These are phyloP conservation scores for Isabelozyma pseudorhagii DNA, from an alignment of 805 yeast genomes.

Conservation along the genomic window DNA sequence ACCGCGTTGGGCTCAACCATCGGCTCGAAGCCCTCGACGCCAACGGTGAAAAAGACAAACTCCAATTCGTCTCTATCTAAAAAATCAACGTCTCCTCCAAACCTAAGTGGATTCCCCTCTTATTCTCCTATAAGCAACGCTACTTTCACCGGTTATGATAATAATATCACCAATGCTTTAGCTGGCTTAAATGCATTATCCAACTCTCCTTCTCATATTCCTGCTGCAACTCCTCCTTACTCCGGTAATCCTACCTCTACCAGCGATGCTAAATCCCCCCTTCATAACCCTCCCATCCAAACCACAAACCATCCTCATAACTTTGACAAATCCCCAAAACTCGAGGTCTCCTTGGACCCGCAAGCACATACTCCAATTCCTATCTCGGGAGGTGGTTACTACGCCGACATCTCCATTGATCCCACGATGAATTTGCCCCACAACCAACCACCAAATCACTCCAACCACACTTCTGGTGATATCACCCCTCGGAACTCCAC, in stretches of 20 bases:
- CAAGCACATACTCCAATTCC: slow-evolving; percentile 23
- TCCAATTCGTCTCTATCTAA: slow-evolving; percentile 3
- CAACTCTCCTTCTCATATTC: slow-evolving; percentile 26
- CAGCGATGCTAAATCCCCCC: slow-evolving; percentile 10
- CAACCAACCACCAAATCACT: slow-evolving; percentile 30
- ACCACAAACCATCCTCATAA: slow-evolving; percentile 6
- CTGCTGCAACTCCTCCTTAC: slow-evolving; percentile 23
- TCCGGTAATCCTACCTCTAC: slow-evolving; percentile 12
- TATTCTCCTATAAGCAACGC: slow-evolving; percentile 34
- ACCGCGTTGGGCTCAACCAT: slow-evolving; percentile 10
- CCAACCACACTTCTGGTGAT: slow-evolving; percentile 11
- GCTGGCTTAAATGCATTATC: slow-evolving; percentile 44
- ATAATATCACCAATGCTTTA: slow-evolving; percentile 37
- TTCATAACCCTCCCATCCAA: not conserved
- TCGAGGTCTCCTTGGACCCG: slow-evolving; percentile 30
- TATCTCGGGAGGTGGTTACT: slow-evolving; percentile 34
- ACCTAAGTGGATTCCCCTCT: slow-evolving; percentile 16
- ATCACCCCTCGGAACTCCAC: slow-evolving; percentile 28
- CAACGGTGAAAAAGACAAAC: not conserved
- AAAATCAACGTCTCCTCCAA: slow-evolving; percentile 11
- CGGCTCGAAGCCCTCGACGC: not conserved
- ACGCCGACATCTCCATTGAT: slow-evolving; percentile 41
- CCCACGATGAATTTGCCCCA: slow-evolving; percentile 47
- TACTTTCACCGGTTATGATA: slow-evolving; percentile 40
- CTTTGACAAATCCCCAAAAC: slow-evolving; percentile 20